Conservation (phyloP, 257 asterid genomes). For the Ajuga chamaepitys region DNA sequence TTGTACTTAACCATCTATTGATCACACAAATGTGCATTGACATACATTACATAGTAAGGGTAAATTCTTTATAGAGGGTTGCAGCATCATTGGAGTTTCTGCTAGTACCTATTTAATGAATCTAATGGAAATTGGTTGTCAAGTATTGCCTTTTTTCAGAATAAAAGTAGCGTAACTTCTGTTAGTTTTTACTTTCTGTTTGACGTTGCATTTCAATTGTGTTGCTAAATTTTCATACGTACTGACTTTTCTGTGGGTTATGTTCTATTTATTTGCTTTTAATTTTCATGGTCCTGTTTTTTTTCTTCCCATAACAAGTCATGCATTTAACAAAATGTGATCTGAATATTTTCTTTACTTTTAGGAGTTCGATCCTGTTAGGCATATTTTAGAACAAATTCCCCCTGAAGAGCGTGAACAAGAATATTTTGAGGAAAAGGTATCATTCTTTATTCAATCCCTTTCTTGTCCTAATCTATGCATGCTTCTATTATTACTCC, state of each 20-base stretch:
- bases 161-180: not conserved
- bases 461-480: constrained; percentile 11
- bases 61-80: not conserved
- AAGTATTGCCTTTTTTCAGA: not conserved
- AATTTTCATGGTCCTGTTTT: not conserved
- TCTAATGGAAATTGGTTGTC: not conserved
- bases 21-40: not conserved
- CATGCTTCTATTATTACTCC: constrained; percentile 1
- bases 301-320: constrained; percentile 5
- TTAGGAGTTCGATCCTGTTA: constrained; percentile 87
- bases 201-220: constrained; percentile 9
- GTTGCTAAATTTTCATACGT: constrained; percentile 12
- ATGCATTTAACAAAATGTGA: constrained; percentile 22
- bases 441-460: constrained; percentile 13
- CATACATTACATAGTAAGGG: not conserved
- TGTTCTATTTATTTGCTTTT: constrained; percentile 1
- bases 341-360: constrained; percentile 11
- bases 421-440: constrained; percentile 84
- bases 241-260: not conserved
- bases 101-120: not conserved
- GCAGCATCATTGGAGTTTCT: constrained; percentile 1
- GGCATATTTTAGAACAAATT: constrained; percentile 61
- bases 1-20: not conserved
- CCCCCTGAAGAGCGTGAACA: constrained; percentile 68
- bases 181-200: not conserved